Base-by-base conservation (phyloP, 2,329 filamentous ascomycete genomes). In the Colletotrichum tropicale region DNA sequence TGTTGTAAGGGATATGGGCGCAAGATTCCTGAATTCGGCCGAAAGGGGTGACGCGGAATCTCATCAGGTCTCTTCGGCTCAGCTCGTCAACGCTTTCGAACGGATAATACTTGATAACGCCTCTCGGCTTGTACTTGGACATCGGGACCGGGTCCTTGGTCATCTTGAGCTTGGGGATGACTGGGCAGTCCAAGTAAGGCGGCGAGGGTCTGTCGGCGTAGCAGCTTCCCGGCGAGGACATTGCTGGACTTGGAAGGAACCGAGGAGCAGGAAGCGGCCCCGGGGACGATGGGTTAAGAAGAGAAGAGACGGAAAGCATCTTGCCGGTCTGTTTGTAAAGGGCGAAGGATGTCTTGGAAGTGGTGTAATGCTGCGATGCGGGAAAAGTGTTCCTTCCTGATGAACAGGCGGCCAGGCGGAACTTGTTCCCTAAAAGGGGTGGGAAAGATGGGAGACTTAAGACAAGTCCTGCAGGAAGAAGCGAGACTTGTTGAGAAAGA, bases 1-100 rank as follows among this genome's bases (percentile, higher is more conserved):
- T 98, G 81, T 95, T 96, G 85, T 98, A 98, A 0, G 96, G 96
- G 75, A 98, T 98, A 80, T 96, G 95, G 67, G 93, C 89, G 78
- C 91, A 91, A 76, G 89, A 93, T 34, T 90, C 86, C 62, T 87
- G 85, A 77, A 94, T 95, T 76, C 88, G 86, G 3, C 91, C 91
- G 78, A 93, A 87, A 1, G 95, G 94, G 70, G 88, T 90, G 69
- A 98, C 87, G 18, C 90, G 87, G 81, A 94, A 96, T 52, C 86
- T 87, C 52, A 86, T 85, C 76, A 97, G 90, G 77, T 93, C 88
- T 16, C 86, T 85, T 12, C 88, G 85, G 18, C 94, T 87, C 26
- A 86, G 82, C 28, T 90, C 87, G 77, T 94, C 90, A 36, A 93
- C 84, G 62, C 89, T 87, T 81, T 98, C 95, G 81, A 91, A 93